Base-by-base conservation (phyloP, 2,329 filamentous ascomycete species). In the Remersonia thermophila region DNA sequence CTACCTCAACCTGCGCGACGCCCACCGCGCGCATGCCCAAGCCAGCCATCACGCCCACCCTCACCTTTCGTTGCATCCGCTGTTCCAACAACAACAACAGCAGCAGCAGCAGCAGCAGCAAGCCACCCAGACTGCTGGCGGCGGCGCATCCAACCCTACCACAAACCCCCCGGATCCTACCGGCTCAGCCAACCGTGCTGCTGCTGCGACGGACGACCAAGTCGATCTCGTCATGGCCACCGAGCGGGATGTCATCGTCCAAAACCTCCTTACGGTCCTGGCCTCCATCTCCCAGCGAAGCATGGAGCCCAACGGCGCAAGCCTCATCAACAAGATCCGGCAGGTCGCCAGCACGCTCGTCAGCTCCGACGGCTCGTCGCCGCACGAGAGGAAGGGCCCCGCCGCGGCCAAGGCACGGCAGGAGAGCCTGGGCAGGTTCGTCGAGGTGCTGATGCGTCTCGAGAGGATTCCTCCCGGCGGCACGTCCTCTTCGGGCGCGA, bases 281-380 rank as follows among this genome's bases (percentile, higher is more conserved):
- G 72, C 73, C 17, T 83, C 75, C 38, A 83, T 93, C 47, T 82
- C 80, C 32, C 83, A 89, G 63, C 75, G 83, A 40, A 86, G 86
- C 56, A 81, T 93, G 68, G 85, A 93, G 41, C 71, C 71, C n/a
- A 74, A 74, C 42, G 71, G 70, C 13, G 62, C 61, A n/a, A 71
- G 69, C 0, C 59, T 75, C n/a, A 84, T 83, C 50, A 76, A 76
- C 62, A 93, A 93, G 63, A 83, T 93, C 47, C 80, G 84, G 8
- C 80, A 83, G 51, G 80, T 93, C 27, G 84, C 84, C 1, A 80
- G 79, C 18, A 91, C 84, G 0, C 67, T 93, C 7, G 70, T 93
- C 33, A 12, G 27, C 7, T 14, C 27, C 13, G 27, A 11, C 12
- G 27, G 4, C 13, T 11, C 27, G 27, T 28, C 13, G 12, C 12